Evolutionary conservation across 2,329 filamentous ascomycete species (phyloP).

Genomic region (Neoarthrinium moseri): DNA sequence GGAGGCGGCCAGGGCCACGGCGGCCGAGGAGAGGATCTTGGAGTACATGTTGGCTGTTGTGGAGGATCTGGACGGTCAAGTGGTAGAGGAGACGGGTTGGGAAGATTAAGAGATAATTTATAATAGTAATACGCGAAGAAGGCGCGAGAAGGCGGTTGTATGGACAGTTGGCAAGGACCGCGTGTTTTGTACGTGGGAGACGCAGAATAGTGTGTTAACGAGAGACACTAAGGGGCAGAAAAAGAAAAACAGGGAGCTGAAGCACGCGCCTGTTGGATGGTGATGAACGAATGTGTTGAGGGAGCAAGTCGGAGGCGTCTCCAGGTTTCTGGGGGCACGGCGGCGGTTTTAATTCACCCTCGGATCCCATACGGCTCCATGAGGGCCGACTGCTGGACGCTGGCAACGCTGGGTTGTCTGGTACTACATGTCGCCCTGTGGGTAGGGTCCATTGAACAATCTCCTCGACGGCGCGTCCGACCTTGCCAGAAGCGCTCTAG

Average conservation of each 20-base stretch:
- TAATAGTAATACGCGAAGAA: neutral
- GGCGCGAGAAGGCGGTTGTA: neutral
- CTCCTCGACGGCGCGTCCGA: neutral
- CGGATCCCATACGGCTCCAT: no score
- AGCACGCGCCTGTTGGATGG: neutral
- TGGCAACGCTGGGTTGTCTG: no score
- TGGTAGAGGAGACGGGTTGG: neutral
- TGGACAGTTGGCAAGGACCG: no score
- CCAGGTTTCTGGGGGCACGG: neutral
- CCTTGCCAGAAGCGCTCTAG: slow-evolving; percentile 3
- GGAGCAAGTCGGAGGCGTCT: neutral
- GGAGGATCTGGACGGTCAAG: neutral
- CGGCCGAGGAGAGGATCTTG: slow-evolving; percentile 44
- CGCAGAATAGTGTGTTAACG: slow-evolving; percentile 5
- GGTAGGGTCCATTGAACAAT: neutral
- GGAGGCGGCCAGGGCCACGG: slow-evolving; percentile 48
- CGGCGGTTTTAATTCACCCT: slow-evolving; percentile 1
- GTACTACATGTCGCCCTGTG: no score
- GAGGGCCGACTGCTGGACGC: no score
- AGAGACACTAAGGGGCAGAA: slow-evolving; percentile 1
- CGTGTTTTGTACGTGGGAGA: neutral
- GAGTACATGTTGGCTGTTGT: slow-evolving; percentile 37
- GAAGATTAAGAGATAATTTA: neutral
- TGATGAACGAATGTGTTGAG: slow-evolving; percentile 7
- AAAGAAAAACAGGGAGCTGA: neutral